These are phyloP conservation scores for Pseudonitzschia multiseries DNA, from an alignment of 108 stramenopile genomes.

Conservation along the genomic window DNA sequence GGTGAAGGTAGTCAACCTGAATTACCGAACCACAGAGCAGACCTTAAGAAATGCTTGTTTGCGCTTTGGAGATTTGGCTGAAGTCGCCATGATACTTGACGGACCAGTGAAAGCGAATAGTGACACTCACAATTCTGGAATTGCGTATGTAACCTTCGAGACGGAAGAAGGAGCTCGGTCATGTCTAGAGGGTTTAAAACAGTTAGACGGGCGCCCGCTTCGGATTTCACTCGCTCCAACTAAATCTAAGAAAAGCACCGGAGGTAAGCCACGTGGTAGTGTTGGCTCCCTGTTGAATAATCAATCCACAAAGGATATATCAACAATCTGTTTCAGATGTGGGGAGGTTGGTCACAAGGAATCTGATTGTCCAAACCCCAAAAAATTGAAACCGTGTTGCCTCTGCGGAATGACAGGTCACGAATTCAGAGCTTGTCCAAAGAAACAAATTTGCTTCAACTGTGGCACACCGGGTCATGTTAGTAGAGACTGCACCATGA, in stretches of 20 bases:
- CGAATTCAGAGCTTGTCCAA: slow-evolving; percentile 56
- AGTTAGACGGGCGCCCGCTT: slow-evolving; percentile 64
- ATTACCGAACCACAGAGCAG: slow-evolving; percentile 50
- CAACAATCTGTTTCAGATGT: slow-evolving; percentile 74
- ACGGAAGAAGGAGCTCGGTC: slow-evolving; percentile 45
- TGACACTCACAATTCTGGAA: slow-evolving; percentile 47
- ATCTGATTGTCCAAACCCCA: slow-evolving; percentile 55
- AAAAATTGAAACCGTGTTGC: slow-evolving; percentile 52
- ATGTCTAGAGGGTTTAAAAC: slow-evolving; percentile 54
- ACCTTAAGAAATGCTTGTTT: slow-evolving; percentile 46
- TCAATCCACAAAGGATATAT: slow-evolving; percentile 71
- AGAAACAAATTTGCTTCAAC: slow-evolving; percentile 70
- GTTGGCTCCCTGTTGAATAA: slow-evolving; percentile 35
- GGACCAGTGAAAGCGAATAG: background rate
- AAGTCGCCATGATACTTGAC: slow-evolving; percentile 69
- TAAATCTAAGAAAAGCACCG: slow-evolving; percentile 23
- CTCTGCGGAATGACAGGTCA: slow-evolving; percentile 71
- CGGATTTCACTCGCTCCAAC: slow-evolving; percentile 43
- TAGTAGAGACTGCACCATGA: slow-evolving; percentile 54
- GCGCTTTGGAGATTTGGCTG: slow-evolving; percentile 54
- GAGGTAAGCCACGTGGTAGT: slow-evolving; percentile 10
- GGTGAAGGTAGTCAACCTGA: slow-evolving; percentile 72
- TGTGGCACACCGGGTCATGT: slow-evolving; percentile 82
- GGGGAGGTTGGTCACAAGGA: slow-evolving; percentile 68
- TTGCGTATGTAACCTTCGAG: slow-evolving; percentile 77